Percentiles rank a stretch among this genome's conserved stretches.
Evolutionary conservation across 2,329 filamentous ascomycete genomes (phyloP).

Genomic region (Daldinia eschscholtzii): DNA sequence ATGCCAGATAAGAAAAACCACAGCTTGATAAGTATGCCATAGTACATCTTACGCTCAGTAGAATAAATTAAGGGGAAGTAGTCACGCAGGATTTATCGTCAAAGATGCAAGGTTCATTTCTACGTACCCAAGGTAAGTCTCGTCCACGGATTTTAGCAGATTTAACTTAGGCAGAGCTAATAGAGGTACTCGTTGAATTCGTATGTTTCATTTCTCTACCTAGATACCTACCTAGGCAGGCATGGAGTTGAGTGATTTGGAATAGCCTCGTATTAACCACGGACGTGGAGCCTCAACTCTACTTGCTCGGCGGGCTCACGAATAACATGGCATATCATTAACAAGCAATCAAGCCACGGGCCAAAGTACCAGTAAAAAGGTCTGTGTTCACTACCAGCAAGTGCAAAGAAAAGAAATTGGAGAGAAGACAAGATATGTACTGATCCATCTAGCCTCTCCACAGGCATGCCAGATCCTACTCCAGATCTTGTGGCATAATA

Average conservation of each 20-base stretch:
- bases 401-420: slow-evolving; percentile 24
- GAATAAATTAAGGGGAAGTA: background rate
- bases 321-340: background rate
- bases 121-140: background rate
- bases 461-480: slow-evolving; percentile 15
- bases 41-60: no score
- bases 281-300: background rate
- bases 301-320: background rate
- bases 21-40: no score
- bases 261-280: background rate
- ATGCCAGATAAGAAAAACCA: no score
- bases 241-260: background rate
- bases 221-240: no score
- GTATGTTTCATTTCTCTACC: background rate
- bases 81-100: background rate
- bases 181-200: no score
- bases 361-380: slow-evolving; percentile 1
- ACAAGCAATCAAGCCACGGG: background rate
- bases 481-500: slow-evolving; percentile 5
- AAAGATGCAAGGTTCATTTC: background rate
- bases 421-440: slow-evolving; percentile 38
- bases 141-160: background rate
- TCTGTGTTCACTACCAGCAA: slow-evolving; percentile 39
- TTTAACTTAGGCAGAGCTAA: background rate
- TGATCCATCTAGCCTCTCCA: slow-evolving; percentile 35